Evolutionary conservation across 805 yeast species (phyloP).

Genomic region (Yarrowia phangngaensis): DNA sequence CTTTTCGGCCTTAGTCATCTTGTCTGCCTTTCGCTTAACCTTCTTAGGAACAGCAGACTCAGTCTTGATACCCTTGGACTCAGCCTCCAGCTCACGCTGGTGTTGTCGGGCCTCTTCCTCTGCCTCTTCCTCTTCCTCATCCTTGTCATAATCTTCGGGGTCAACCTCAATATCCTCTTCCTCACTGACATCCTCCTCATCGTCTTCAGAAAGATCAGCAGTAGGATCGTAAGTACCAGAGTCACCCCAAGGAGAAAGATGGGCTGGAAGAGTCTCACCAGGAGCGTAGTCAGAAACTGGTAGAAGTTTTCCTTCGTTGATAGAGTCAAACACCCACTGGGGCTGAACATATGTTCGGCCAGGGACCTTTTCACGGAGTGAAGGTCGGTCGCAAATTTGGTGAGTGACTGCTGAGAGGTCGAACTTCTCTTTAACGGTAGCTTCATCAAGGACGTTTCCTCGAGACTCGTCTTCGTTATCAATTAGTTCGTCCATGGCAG

Average conservation of each 20-base stretch:
- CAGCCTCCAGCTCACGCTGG: slow-evolving; percentile 82
- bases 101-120: slow-evolving; percentile 53
- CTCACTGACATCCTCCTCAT: slow-evolving; percentile 49
- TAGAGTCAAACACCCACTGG: slow-evolving; percentile 93
- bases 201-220: slow-evolving; percentile 50
- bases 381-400: slow-evolving; percentile 92
- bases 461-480: slow-evolving; percentile 46
- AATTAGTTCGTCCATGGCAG: slow-evolving; percentile 73
- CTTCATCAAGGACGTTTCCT: slow-evolving; percentile 38
- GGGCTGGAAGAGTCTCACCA: slow-evolving; percentile 94
- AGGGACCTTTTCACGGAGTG: slow-evolving; percentile 65
- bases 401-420: slow-evolving; percentile 76
- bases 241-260: slow-evolving; percentile 98
- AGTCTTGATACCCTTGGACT: slow-evolving; percentile 76
- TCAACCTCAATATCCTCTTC: slow-evolving; percentile 54
- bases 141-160: slow-evolving; percentile 49
- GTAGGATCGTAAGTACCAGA: slow-evolving; percentile 84
- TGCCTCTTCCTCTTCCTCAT: slow-evolving; percentile 49
- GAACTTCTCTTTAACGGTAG: slow-evolving; percentile 40
- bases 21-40: slow-evolving; percentile 41
- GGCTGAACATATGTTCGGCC: slow-evolving; percentile 96
- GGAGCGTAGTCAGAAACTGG: slow-evolving; percentile 84
- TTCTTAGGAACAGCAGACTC: slow-evolving; percentile 38
- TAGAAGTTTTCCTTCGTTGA: slow-evolving; percentile 70
- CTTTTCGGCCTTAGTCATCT: slow-evolving; percentile 42